A percentile compares a stretch with the other conserved stretches of the same genome.
Conservation (phyloP, 768 basidiomycete species). For the Coprinopsis strossmayeri region DNA sequence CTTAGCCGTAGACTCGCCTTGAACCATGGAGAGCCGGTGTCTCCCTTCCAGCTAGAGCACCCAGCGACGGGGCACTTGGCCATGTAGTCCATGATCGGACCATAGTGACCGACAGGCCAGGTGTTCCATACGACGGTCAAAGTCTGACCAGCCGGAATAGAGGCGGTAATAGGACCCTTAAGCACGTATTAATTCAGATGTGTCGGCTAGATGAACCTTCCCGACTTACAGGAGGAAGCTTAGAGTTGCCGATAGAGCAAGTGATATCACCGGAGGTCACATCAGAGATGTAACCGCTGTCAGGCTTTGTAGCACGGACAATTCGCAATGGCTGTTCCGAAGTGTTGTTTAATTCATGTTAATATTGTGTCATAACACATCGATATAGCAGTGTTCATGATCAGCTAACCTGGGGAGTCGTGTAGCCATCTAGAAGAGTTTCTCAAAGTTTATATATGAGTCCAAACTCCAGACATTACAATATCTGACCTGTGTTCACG, state of each 20-base stretch:
- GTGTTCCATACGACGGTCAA: constrained; percentile 32
- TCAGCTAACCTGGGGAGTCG: constrained; percentile 22
- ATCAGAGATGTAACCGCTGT: constrained; percentile 29
- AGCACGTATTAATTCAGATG: not conserved
- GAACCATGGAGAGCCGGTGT: constrained; percentile 32
- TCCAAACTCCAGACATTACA: not conserved
- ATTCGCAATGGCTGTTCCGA: too few species aligned
- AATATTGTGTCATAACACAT: too few species aligned
- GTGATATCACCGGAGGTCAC: constrained; percentile 27
- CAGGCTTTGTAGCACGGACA: constrained; percentile 28
- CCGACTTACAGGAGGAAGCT: constrained; percentile 25
- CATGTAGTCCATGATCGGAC: constrained; percentile 35
- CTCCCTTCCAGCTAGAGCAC: constrained; percentile 29
- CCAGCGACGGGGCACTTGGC: constrained; percentile 28
- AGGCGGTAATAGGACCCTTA: constrained; percentile 29
- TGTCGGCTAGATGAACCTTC: not conserved
- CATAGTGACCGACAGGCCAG: constrained; percentile 32
- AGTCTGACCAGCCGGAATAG: constrained; percentile 28
- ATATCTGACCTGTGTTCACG: constrained; percentile 20
- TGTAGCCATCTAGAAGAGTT: constrained; percentile 27
- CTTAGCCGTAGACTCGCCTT: constrained; percentile 27
- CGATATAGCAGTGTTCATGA: too few species aligned
- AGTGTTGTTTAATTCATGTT: too few species aligned
- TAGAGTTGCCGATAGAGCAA: constrained; percentile 31
- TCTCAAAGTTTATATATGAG: not conserved